Evolutionary conservation across 495 filamentous ascomycete genomes (phyloP).

Genomic region (Penicillium psychrofluorescens): DNA sequence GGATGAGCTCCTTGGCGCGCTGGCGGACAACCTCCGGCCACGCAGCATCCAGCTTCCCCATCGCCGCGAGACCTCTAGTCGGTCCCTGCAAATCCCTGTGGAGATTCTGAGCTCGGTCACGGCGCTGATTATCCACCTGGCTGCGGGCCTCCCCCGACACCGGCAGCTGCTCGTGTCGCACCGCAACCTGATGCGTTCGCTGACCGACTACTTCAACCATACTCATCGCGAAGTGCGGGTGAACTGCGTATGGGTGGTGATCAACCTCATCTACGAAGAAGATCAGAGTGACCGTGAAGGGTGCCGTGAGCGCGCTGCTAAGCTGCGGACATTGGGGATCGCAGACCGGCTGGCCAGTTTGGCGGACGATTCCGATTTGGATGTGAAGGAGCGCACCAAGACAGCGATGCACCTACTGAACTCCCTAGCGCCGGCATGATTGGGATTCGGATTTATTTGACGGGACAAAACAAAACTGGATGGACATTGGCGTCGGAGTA

Average conservation of each 20-base stretch:
- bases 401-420: slow-evolving; percentile 64
- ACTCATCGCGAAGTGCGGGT: slow-evolving; percentile 60
- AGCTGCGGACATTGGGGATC: slow-evolving; percentile 67
- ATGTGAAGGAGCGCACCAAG: slow-evolving; percentile 78
- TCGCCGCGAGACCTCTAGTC: slow-evolving; percentile 24
- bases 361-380: slow-evolving; percentile 67
- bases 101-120: slow-evolving; percentile 71
- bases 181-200: slow-evolving; percentile 39
- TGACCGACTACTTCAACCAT: slow-evolving; percentile 58
- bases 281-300: slow-evolving; percentile 54
- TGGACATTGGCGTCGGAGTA: neutral
- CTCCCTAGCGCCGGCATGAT: slow-evolving; percentile 18
- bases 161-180: slow-evolving; percentile 69
- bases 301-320: slow-evolving; percentile 55
- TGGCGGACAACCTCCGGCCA: slow-evolving; percentile 63
- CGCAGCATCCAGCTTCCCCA: slow-evolving; percentile 37
- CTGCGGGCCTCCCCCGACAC: slow-evolving; percentile 68
- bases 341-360: slow-evolving; percentile 56
- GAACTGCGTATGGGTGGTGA: slow-evolving; percentile 72
- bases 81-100: slow-evolving; percentile 42
- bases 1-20: slow-evolving; percentile 64
- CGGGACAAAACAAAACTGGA: too few species aligned
- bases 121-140: slow-evolving; percentile 77
- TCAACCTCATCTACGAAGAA: slow-evolving; percentile 77
- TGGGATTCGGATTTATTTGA: neutral